Base-by-base conservation (phyloP, 2,329 filamentous ascomycete genomes). In the Ascochyta fabae region DNA sequence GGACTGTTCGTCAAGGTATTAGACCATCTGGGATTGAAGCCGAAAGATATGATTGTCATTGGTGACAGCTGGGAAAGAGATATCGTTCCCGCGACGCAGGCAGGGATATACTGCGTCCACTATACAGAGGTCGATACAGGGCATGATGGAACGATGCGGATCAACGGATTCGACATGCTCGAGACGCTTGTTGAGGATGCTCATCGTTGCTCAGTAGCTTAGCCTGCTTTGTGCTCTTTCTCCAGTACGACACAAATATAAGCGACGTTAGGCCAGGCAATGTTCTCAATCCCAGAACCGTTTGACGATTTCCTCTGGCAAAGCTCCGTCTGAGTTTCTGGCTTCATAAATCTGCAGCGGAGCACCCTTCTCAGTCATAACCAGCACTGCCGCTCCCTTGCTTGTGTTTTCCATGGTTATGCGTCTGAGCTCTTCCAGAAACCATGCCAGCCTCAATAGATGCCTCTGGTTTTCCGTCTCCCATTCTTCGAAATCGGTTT, bases 21-120 rank as follows among this genome's bases (percentile, higher is more conserved):
- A 3, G 36, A 51, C 19, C 2, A 10, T 2, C 10, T 58, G 12
- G 33, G 19, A 0, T 16, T 60, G 2, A 7, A 31, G 22, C 22
- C 38, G 1, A n/a, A 38, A 22, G 62, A 67, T 1, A 46, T 61
- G 33, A 56, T 63, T 0, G 51, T 59, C 36, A 48, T 60, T 3
- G 64, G 66, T 4, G 61, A 66, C 39, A 60, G 50, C 22, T 47
- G 34, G 42, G 50, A 57, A n/a, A 46, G 59, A 16, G 60, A 64
- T 27, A 46, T 66, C 2, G 36, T 48, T 23, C 59, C 61, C 3
- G 63, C 56, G 9, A 40, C 36, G 38, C 38, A 53, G 19, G 52
- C 36, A 4, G 60, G 55, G 1, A 48, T 56, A 4, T 53, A 31
- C 22, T 40, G 51, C 29, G 15, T 56, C n/a, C 44, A 43, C 9